These are phyloP conservation scores for Mycena indigotica DNA, from an alignment of 768 basidiomycete species.

Conservation along the genomic window DNA sequence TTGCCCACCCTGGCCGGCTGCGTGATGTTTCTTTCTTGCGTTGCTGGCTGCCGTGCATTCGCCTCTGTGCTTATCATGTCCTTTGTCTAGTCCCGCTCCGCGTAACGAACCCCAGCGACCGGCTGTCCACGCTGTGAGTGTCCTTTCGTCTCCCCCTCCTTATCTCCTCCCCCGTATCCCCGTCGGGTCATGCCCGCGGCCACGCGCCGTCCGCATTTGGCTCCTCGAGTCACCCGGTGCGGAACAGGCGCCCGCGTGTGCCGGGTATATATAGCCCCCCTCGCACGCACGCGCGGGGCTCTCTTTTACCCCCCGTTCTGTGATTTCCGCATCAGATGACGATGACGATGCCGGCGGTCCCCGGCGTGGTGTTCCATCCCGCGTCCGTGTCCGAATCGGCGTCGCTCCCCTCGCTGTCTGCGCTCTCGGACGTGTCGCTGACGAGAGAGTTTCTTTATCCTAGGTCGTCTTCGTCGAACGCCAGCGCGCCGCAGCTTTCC, in stretches of 20 bases:
- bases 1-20: no score
- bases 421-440: not conserved
- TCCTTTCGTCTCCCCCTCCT: not conserved
- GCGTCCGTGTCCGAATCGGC: not conserved
- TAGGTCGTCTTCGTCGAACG: conserved; percentile 20
- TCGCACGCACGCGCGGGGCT: not conserved
- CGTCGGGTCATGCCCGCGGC: not conserved
- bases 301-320: not conserved
- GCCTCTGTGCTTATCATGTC: not conserved
- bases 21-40: conserved; percentile 3
- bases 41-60: not conserved
- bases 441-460: not conserved
- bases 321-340: no score
- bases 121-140: conserved; percentile 20
- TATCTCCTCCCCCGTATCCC: not conserved
- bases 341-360: conserved; percentile 9
- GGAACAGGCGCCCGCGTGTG: not conserved
- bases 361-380: not conserved
- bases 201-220: conserved; percentile 1
- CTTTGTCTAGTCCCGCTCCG: conserved; percentile 13
- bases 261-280: not conserved
- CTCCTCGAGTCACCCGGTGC: not conserved
- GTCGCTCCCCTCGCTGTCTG: not conserved
- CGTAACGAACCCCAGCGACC: conserved; percentile 20
- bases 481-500: no score